Base-by-base conservation (phyloP, 139 green algal genomes). In the Coelastrella sp. region DNA sequence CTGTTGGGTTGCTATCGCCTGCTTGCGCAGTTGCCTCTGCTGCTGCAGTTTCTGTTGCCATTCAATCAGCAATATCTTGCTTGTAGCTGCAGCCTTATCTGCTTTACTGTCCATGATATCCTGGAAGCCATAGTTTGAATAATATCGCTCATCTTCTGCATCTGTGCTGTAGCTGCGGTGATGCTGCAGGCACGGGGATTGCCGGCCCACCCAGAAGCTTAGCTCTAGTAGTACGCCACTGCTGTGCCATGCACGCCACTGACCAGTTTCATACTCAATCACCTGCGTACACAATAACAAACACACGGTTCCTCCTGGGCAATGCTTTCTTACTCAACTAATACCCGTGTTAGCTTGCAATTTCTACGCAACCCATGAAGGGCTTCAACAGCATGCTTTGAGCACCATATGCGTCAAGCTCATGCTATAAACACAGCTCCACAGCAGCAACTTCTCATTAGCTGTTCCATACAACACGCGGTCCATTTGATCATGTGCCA, bases 31-130 rank as follows among this genome's bases (percentile, higher is more conserved):
- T 21, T n/a, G 35, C 17, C 72, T 41, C 17, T 79, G 72, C 43
- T 37, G 4, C n/a, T 79, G 72, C 72, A 79, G 72, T 25, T 79
- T 51, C 72, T 79, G 72, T n/a, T 63, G 72, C 72, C 63, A 21
- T 9, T 79, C 9, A 8, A 79, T 21, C 2, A 79, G 43, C 6
- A 41, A n/a, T n/a, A 64, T 43, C n/a, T 63, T 41, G 27, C 64
- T 21, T 32, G 53, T 32, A 9, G 15, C 45, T 57, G 15, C 45
- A 64, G 53, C 21, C 6, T 19, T 64, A 32, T 64, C 53, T 32
- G 7, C 21, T 57, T 57, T 57, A 9, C 23, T 34, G 66, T 51
- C 35, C 30, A 21, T 51, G 30, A 3, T n/a, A n/a, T n/a, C n/a
- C n/a, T n/a, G n/a, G n/a, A n/a, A n/a, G 32, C 32, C 35, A 21